Evolutionary conservation across 208 protist genomes (phyloP), one percentile per base, ranked within the genome.

Genomic region (Leptomonas pyrrhocoris): DNA sequence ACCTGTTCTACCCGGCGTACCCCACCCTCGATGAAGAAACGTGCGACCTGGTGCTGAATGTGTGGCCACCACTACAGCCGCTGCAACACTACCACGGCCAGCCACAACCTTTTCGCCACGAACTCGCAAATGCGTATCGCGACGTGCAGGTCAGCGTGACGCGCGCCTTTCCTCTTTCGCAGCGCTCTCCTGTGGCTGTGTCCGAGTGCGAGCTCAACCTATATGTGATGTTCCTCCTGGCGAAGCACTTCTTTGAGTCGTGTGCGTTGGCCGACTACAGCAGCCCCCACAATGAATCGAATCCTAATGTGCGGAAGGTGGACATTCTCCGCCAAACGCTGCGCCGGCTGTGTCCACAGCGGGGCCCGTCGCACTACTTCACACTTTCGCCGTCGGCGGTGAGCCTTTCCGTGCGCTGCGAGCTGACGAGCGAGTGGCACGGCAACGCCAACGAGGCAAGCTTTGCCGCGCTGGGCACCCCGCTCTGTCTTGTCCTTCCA

Each of bases 361-460:
- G 49, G 46, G 27, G 2, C 3, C 63, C n/a, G 31, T 36, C 27
- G 6, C 36, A 54, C 38, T 51, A 67, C 63, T 77, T 71, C 46
- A 70, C 48, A 13, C 38, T 77, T 1, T 51, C 72, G 13, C n/a
- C 61, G 18, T 0, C 62, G 34, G 60, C 72, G 4, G 40, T 49
- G 11, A 43, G 30, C 4, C 56, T 77, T 7, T 71, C 72, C 2
- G 50, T 53, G 3, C 62, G 74, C 43, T 86, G 81, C 60, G 84
- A 90, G 67, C 59, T 90, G 51, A 68, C 79, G 0, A 77, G 76
- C n/a, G 78, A 78, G 43, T 75, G 68, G 30, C 63, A 80, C 59
- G 21, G 50, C 4, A 57, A 70, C 53, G 23, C 40, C 25, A 38
- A 50, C 13, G 53, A 56, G 21, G 38, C 63, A 11, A 56, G 58